Conservation (phyloP, 352 stramenopile genomes). For the Phytophthora quininea region DNA sequence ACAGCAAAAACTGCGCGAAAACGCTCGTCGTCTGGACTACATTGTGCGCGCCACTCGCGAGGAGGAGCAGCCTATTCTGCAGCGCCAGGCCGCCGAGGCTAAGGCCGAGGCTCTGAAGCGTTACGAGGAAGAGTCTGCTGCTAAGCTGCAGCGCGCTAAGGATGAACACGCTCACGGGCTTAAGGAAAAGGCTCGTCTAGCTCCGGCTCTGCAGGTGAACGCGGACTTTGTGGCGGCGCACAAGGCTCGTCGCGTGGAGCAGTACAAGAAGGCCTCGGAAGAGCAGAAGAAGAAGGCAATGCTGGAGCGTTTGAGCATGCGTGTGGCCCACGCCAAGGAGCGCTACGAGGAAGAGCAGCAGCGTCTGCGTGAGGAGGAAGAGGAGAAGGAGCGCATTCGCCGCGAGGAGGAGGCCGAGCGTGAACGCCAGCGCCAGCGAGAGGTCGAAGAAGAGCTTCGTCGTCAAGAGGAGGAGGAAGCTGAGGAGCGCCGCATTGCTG, state of each 20-base stretch:
- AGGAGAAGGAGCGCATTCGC: slow-evolving; percentile 63
- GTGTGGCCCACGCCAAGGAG: slow-evolving; percentile 67
- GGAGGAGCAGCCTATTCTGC: slow-evolving; percentile 93
- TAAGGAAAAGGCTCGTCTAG: slow-evolving; percentile 85
- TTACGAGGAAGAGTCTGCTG: slow-evolving; percentile 80
- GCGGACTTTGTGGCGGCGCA: slow-evolving; percentile 81
- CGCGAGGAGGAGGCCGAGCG: slow-evolving; percentile 67
- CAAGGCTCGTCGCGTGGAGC: slow-evolving; percentile 72
- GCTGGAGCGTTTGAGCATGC: slow-evolving; percentile 66
- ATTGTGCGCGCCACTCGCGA: slow-evolving; percentile 96
- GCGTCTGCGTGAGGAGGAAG: slow-evolving; percentile 58
- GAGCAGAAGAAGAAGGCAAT: slow-evolving; percentile 88
- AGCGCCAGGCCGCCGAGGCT: slow-evolving; percentile 82
- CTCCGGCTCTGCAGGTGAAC: slow-evolving; percentile 74
- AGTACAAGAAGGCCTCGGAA: slow-evolving; percentile 87
- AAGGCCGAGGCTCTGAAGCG: slow-evolving; percentile 69
- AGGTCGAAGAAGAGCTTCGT: slow-evolving; percentile 69
- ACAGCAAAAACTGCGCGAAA: slow-evolving; percentile 93
- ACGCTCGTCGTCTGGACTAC: slow-evolving; percentile 95
- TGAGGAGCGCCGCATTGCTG: slow-evolving; percentile 40
- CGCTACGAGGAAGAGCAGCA: slow-evolving; percentile 78
- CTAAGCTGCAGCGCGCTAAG: slow-evolving; percentile 84
- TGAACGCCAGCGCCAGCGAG: slow-evolving; percentile 59
- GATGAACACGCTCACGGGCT: slow-evolving; percentile 90
- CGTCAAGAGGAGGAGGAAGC: slow-evolving; percentile 72